Evolutionary conservation across 805 yeast species (phyloP).

Genomic region (Zygoascus tannicola): DNA sequence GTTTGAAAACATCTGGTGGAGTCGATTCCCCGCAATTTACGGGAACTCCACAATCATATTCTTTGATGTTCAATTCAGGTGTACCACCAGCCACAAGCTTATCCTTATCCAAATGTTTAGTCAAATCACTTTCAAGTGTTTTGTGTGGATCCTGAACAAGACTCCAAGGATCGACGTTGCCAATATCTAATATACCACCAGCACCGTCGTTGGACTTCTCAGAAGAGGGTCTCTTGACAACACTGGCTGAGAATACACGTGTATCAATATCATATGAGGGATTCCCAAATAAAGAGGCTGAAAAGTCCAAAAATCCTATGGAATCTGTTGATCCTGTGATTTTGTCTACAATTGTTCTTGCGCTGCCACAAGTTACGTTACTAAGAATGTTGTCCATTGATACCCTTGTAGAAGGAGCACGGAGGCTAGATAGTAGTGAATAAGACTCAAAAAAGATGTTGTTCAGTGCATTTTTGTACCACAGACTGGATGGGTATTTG

Average conservation of each 20-base stretch:
- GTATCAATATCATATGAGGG: not conserved
- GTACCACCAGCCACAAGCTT: conserved; percentile 14
- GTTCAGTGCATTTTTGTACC: conserved; percentile 38
- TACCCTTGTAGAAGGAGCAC: conserved; percentile 20
- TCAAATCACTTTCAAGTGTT: not conserved
- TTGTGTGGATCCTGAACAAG: not conserved
- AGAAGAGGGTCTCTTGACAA: not conserved
- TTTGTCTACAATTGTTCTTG: conserved; percentile 35
- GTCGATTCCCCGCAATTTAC: conserved; percentile 4
- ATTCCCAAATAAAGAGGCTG: not conserved
- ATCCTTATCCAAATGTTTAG: conserved; percentile 1
- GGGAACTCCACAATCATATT: conserved; percentile 15
- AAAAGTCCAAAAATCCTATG: not conserved
- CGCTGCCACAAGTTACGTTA: conserved; percentile 34
- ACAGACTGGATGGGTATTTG: conserved; percentile 26
- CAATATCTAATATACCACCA: not conserved
- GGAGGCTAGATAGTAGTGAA: conserved; percentile 34
- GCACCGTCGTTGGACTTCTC: no score
- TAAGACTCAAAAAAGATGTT: conserved; percentile 38
- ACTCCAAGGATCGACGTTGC: conserved; percentile 1
- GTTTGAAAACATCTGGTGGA: not conserved
- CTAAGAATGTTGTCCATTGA: conserved; percentile 38
- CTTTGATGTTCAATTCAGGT: conserved; percentile 5
- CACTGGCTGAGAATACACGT: not conserved
- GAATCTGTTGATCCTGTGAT: not conserved